Base-by-base conservation (phyloP, 306 rosid species). In the Malus fusca region DNA sequence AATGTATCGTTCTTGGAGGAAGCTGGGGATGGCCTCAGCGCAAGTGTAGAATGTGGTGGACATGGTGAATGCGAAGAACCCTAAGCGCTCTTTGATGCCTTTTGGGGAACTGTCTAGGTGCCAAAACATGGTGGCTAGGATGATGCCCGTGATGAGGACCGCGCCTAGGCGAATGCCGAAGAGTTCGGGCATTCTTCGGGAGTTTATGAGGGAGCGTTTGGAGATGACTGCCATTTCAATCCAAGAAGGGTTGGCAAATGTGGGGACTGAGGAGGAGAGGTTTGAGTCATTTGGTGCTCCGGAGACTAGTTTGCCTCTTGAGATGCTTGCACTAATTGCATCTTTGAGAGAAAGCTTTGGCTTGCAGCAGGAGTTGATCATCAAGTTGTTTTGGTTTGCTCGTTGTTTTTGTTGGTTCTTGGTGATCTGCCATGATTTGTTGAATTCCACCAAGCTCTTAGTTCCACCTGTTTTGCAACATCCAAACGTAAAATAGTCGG, bases 1-100 rank as follows among this genome's bases (percentile, higher is more conserved):
- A n/a, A 94, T 94, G 84, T 92, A 92, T 14, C 98, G 92, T 69
- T 94, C 98, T 81, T 94, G 98, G 51, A 94, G 93, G 77, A 94
- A 94, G 3, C 83, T 83, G 0, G 98, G 98, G 12, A 94, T 84
- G 28, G 97, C 96, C 76, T 94, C 98, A 0, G 98, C 98, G 60
- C 98, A 92, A 0, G 97, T 92, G 87, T 94, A 94, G 79, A 88
- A 91, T 2, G 92, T 94, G 6, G 98, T 94, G 67, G 98, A 94
- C 95, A 94, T 90, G 58, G 98, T 96, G 25, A 94, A 94, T 0
- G 98, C 98, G 75, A 94, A 88, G 83, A 94, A 92, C 1, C 98
- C 98, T 15, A 94, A 22, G 0, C 97, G 87, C 66, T 94, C 98
- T 75, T 90, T 84, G 30, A 78, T 79, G 0, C 98, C 98, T 73